phyloP scores from a whole-genome alignment of 1,284 basidiomycete genomes.

The Boletellus deceptivus region DNA sequence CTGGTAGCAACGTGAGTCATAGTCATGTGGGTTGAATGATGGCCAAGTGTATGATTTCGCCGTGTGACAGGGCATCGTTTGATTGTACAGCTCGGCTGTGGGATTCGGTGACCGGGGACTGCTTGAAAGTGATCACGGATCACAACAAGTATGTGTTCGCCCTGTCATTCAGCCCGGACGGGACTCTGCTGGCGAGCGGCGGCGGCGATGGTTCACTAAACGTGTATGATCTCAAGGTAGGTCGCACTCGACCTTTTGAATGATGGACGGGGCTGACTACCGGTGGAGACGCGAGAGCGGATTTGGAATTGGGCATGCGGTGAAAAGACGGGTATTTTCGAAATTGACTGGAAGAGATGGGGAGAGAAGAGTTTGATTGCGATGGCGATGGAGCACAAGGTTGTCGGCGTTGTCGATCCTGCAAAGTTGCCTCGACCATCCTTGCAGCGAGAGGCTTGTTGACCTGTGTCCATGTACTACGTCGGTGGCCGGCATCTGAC shows the following conservation, averaged over 20 bases:
- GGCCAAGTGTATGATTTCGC: slow-evolving; percentile 6
- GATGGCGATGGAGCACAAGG: slow-evolving; percentile 38
- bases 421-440: slow-evolving; percentile 20
- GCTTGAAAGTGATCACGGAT: slow-evolving; percentile 63
- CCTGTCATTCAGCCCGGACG: slow-evolving; percentile 65
- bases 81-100: slow-evolving; percentile 74
- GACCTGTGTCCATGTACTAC: slow-evolving; percentile 8
- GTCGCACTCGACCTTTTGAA: slow-evolving; percentile 1
- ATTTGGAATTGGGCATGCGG: slow-evolving; percentile 35
- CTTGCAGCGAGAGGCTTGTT: background rate
- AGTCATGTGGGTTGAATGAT: slow-evolving; percentile 27
- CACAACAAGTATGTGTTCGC: slow-evolving; percentile 68
- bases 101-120: slow-evolving; percentile 74
- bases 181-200: slow-evolving; percentile 38
- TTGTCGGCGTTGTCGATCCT: slow-evolving; percentile 36
- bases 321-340: slow-evolving; percentile 37
- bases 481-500: slow-evolving; percentile 12
- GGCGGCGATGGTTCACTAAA: slow-evolving; percentile 37
- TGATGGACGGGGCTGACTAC: slow-evolving; percentile 1
- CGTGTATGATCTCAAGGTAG: slow-evolving; percentile 35
- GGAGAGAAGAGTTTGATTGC: slow-evolving; percentile 34
- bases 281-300: slow-evolving; percentile 29
- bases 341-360: slow-evolving; percentile 38
- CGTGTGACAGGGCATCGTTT: slow-evolving; percentile 60
- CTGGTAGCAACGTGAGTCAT: slow-evolving; percentile 66